These are phyloP conservation scores for Tetracladium maxilliforme DNA, from an alignment of 2,329 filamentous ascomycete genomes.

Conservation along the genomic window DNA sequence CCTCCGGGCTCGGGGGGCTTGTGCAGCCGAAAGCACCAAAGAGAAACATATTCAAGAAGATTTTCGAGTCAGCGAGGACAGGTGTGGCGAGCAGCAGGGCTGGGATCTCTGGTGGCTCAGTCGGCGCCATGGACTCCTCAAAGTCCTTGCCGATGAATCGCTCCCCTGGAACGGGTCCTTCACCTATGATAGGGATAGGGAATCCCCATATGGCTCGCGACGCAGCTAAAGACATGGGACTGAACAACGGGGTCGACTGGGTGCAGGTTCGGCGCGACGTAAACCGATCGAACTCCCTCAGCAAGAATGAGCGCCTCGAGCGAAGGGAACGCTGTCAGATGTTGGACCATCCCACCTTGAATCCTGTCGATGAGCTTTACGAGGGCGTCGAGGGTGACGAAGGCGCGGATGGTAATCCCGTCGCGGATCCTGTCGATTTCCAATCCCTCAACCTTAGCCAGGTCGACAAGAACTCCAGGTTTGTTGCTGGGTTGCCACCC, in stretches of 20 bases:
- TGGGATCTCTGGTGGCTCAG: slow-evolving; percentile 34
- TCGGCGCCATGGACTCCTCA: slow-evolving; percentile 17
- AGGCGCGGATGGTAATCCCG: slow-evolving; percentile 67
- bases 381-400: slow-evolving; percentile 83
- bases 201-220: background rate
- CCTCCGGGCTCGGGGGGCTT: slow-evolving; percentile 64
- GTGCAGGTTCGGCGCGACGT: slow-evolving; percentile 95
- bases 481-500: slow-evolving; percentile 69
- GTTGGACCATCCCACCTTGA: slow-evolving; percentile 79
- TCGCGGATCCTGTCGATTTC: slow-evolving; percentile 74
- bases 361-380: slow-evolving; percentile 78
- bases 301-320: slow-evolving; percentile 74
- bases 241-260: slow-evolving; percentile 57
- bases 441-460: slow-evolving; percentile 63
- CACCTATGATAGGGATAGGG: too few species aligned
- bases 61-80: slow-evolving; percentile 86
- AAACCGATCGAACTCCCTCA: slow-evolving; percentile 87
- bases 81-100: slow-evolving; percentile 73
- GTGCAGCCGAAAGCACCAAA: slow-evolving; percentile 64
- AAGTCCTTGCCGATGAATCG: too few species aligned
- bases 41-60: slow-evolving; percentile 88
- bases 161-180: too few species aligned
- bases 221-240: too few species aligned
- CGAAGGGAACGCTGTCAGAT: slow-evolving; percentile 82
- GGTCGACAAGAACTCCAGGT: slow-evolving; percentile 92